A percentile compares a stretch with the other conserved stretches of the same genome.
Evolutionary conservation across 2,329 filamentous ascomycete genomes (phyloP).

Genomic region (Sarocladium brachiariae): DNA sequence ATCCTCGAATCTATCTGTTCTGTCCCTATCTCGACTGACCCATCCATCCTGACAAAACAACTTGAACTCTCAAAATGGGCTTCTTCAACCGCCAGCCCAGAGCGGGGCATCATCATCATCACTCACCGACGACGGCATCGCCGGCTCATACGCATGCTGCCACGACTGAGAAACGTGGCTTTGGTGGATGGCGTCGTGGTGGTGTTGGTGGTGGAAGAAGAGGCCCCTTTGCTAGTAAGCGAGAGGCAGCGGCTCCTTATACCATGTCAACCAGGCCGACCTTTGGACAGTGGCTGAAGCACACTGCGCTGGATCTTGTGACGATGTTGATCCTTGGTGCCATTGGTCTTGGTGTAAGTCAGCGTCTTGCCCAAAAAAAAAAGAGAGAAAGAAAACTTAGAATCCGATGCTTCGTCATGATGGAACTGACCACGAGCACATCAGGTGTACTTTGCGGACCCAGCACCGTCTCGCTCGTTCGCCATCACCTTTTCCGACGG

Average conservation of each 20-base stretch:
- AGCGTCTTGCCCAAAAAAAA: no score
- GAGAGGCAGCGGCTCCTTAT: constrained; percentile 18
- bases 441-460: constrained; percentile 56
- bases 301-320: constrained; percentile 59
- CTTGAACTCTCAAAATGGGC: constrained; percentile 1
- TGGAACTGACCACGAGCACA: neutral
- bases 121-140: neutral
- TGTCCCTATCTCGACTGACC: neutral
- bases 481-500: constrained; percentile 59
- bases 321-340: constrained; percentile 62
- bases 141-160: neutral
- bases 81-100: constrained; percentile 9
- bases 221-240: neutral
- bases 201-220: neutral
- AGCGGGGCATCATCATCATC: neutral
- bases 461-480: constrained; percentile 63
- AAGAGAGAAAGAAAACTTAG: no score
- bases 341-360: constrained; percentile 58
- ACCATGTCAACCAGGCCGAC: constrained; percentile 46
- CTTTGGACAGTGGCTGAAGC: constrained; percentile 65
- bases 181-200: neutral
- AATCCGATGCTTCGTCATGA: no score
- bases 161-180: constrained; percentile 1
- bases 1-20: neutral
- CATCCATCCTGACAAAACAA: no score